phyloP scores from a whole-genome alignment of 164 flowering plant species.

The Aristolochia contorta region DNA sequence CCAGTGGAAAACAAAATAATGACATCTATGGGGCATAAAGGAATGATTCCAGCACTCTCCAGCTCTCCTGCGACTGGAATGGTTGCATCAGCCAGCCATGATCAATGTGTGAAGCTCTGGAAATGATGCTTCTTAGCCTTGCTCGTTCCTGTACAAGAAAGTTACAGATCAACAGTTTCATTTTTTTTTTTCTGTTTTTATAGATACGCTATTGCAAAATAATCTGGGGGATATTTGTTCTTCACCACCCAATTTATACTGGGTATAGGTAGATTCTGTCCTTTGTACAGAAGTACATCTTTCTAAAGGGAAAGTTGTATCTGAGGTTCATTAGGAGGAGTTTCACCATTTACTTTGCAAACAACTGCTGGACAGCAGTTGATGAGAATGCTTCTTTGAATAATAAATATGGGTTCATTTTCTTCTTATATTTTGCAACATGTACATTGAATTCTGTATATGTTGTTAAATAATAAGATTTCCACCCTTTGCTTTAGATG shows the following conservation, averaged over 20 bases:
- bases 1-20: slow-evolving; percentile 50
- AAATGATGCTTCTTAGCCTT: slow-evolving; percentile 20
- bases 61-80: slow-evolving; percentile 43
- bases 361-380: too few relatives aligned
- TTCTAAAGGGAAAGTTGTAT: too few relatives aligned
- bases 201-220: neutral
- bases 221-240: neutral
- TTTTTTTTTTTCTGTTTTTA: neutral
- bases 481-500: neutral
- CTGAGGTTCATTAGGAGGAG: too few relatives aligned
- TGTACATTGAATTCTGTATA: neutral
- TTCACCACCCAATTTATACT: neutral
- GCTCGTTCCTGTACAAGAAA: neutral
- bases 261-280: too few relatives aligned
- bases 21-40: slow-evolving; percentile 55
- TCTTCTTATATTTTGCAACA: neutral
- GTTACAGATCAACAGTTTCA: neutral
- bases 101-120: slow-evolving; percentile 64
- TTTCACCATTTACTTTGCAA: too few relatives aligned
- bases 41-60: slow-evolving; percentile 52
- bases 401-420: too few relatives aligned
- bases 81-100: slow-evolving; percentile 73
- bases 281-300: too few relatives aligned
- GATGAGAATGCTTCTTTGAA: too few relatives aligned
- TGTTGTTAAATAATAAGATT: neutral